These are phyloP conservation scores for Nicotiana undulata DNA, from an alignment of 257 asterid species.

Conservation along the genomic window DNA sequence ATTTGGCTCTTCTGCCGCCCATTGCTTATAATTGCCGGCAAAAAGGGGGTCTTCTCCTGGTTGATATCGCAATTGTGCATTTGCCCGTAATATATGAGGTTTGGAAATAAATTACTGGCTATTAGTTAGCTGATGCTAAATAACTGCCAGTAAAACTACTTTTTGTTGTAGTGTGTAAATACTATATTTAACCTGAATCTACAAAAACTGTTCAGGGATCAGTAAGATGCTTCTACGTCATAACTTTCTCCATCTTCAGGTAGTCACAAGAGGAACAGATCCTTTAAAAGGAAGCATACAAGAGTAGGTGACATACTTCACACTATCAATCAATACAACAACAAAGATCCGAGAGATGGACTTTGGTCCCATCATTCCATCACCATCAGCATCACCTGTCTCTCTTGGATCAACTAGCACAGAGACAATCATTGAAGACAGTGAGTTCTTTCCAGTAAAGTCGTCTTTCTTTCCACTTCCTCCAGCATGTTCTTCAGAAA, in stretches of 20 bases:
- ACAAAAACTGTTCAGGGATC: constrained; percentile 41
- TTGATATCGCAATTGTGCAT: no score
- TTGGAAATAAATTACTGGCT: no score
- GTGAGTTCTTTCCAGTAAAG: constrained; percentile 20
- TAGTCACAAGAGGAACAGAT: constrained; percentile 53
- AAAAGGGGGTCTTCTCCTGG: no score
- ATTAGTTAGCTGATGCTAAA: no score
- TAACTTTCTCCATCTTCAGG: constrained; percentile 22
- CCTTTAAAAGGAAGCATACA: constrained; percentile 91
- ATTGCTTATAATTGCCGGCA: no score
- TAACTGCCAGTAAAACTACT: no score
- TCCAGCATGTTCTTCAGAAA: constrained; percentile 33
- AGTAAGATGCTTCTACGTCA: neutral
- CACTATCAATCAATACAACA: constrained; percentile 81
- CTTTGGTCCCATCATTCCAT: constrained; percentile 66
- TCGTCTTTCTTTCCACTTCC: constrained; percentile 31
- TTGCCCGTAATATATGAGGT: no score
- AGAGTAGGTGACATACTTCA: constrained; percentile 90
- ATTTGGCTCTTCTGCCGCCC: no score
- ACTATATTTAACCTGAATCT: constrained; percentile 27
- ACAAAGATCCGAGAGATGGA: constrained; percentile 75
- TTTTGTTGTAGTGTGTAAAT: neutral
- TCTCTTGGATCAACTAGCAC: constrained; percentile 96
- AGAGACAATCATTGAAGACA: constrained; percentile 73
- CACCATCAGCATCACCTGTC: constrained; percentile 63